A percentile compares a stretch with the other conserved stretches of the same genome.
These are phyloP conservation scores for Zygosaccharomyces bisporus DNA, from an alignment of 805 yeast species.

Conservation along the genomic window DNA sequence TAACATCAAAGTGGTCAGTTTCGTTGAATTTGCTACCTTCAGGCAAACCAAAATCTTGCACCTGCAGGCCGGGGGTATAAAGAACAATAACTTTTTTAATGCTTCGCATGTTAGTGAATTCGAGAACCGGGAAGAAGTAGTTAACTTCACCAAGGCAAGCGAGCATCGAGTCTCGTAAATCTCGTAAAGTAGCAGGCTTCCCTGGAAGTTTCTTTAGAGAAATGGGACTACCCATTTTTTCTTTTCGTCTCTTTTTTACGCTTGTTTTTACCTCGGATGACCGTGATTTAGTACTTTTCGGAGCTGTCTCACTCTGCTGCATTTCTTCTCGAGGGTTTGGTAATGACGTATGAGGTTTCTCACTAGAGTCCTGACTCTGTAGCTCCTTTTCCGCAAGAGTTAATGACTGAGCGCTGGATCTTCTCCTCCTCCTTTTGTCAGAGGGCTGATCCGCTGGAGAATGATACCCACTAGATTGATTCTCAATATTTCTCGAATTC, in stretches of 20 bases:
- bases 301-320: background rate
- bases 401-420: conserved; percentile 26
- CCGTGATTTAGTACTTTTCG: background rate
- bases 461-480: background rate
- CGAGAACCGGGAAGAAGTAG: background rate
- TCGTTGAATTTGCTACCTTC: conserved; percentile 17
- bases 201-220: conserved; percentile 1
- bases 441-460: background rate
- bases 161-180: conserved; percentile 3
- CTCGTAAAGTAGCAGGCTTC: background rate
- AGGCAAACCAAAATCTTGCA: conserved; percentile 39
- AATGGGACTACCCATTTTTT: background rate
- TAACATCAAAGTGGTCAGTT: conserved; percentile 8
- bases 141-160: background rate
- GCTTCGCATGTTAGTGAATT: conserved; percentile 19
- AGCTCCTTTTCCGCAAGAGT: conserved; percentile 7
- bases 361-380: background rate
- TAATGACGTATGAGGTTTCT: background rate
- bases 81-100: conserved; percentile 56
- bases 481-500: conserved; percentile 2
- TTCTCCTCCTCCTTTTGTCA: conserved; percentile 25
- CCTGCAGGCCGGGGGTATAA: conserved; percentile 61
- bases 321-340: background rate
- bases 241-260: background rate
- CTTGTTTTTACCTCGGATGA: background rate